These are phyloP conservation scores for Keithomyces neogunnii DNA, from an alignment of 2,329 filamentous ascomycete genomes.

Conservation along the genomic window DNA sequence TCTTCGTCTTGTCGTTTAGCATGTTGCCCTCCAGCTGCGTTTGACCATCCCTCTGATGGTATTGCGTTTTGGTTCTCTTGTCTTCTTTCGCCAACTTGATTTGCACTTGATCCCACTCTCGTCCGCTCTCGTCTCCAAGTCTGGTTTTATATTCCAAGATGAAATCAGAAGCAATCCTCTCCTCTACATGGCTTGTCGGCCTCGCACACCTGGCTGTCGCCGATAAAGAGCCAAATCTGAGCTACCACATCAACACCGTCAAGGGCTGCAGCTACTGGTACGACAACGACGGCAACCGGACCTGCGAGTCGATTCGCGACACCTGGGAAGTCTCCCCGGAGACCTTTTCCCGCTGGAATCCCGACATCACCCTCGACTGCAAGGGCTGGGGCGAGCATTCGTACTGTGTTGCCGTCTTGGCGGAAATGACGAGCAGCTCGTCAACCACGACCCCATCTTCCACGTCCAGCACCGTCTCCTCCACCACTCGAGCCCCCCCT, in stretches of 20 bases:
- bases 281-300: neutral
- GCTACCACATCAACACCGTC: neutral
- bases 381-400: neutral
- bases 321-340: neutral
- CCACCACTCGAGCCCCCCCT: neutral
- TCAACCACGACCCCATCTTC: neutral
- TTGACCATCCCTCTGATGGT: too few relatives aligned
- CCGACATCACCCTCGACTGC: constrained; percentile 1
- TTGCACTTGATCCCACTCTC: neutral
- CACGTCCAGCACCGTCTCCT: neutral
- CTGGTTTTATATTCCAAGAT: neutral
- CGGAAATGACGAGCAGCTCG: neutral
- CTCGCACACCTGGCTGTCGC: neutral
- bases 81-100: neutral
- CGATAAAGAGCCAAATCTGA: neutral
- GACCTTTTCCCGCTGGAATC: constrained; percentile 1
- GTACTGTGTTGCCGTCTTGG: neutral
- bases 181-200: constrained; percentile 1
- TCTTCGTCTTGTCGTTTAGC: too few relatives aligned
- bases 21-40: too few relatives aligned
- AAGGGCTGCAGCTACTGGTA: constrained; percentile 2
- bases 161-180: neutral
- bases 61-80: neutral
- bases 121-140: neutral
- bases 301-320: neutral